Conservation (phyloP, 331 rosid species). For the Rhamnella rubrinervis region DNA sequence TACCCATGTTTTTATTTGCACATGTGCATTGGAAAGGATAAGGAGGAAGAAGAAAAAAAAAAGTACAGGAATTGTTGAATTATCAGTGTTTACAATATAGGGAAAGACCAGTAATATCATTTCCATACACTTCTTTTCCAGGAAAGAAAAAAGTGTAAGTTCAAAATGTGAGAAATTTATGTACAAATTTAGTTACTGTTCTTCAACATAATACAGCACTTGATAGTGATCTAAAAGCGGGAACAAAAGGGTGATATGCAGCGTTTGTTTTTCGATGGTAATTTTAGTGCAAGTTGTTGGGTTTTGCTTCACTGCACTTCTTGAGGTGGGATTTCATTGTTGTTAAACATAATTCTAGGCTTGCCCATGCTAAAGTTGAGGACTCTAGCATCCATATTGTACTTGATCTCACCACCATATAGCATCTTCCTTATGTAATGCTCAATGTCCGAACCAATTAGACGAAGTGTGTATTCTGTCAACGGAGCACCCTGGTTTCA, state of each 20-base stretch:
- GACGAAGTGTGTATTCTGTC: slow-evolving; percentile 81
- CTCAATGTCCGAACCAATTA: slow-evolving; percentile 89
- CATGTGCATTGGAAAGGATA: no score
- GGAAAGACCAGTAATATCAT: no score
- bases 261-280: not conserved
- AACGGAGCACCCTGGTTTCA: slow-evolving; percentile 76
- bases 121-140: no score
- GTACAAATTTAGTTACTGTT: not conserved
- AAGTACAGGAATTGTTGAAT: no score
- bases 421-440: slow-evolving; percentile 83
- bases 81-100: no score
- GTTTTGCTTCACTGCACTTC: slow-evolving; percentile 31
- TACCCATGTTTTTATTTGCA: no score
- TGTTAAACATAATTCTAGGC: slow-evolving; percentile 70
- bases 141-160: no score
- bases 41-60: no score
- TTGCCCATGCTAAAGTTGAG: slow-evolving; percentile 98
- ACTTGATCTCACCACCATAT: slow-evolving; percentile 68
- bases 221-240: not conserved
- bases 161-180: not conserved
- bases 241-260: not conserved
- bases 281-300: not conserved
- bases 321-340: slow-evolving; percentile 43
- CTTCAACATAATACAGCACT: not conserved
- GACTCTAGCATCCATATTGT: slow-evolving; percentile 82